These are phyloP conservation scores for Elongisporangium anandrum DNA, from an alignment of 352 stramenopile species.

Conservation along the genomic window DNA sequence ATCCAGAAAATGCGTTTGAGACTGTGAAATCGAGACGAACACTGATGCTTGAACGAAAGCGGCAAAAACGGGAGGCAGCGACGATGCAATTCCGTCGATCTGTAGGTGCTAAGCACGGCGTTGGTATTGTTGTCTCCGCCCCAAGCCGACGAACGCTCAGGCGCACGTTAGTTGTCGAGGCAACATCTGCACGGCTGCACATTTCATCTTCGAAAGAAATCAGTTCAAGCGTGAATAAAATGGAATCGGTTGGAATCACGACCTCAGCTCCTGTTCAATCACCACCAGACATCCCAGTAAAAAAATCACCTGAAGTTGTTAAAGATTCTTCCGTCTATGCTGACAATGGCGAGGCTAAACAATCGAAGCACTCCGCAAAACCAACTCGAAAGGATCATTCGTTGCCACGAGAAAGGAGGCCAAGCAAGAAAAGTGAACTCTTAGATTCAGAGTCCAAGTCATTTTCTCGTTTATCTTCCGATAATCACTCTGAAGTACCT, in stretches of 20 bases:
- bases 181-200: not conserved
- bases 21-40: conserved; percentile 27
- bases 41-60: conserved; percentile 20
- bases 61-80: conserved; percentile 4
- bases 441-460: not conserved
- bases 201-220: not conserved
- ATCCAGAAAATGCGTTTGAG: conserved; percentile 13
- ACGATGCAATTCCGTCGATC: not conserved
- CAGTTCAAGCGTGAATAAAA: not conserved
- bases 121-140: not conserved
- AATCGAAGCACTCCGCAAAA: not conserved
- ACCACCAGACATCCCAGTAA: not conserved
- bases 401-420: not conserved
- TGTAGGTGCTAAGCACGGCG: not conserved
- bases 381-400: not conserved
- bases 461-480: not conserved
- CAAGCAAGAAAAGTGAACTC: not conserved
- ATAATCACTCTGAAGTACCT: not conserved
- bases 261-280: not conserved
- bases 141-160: not conserved
- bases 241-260: not conserved
- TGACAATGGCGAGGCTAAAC: not conserved
- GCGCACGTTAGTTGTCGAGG: not conserved
- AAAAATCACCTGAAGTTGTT: not conserved
- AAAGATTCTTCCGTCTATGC: not conserved